A percentile compares a stretch with the other conserved stretches of the same genome.
Conservation (phyloP, 169 alveolate genomes). For the Plasmodium gonderi region DNA sequence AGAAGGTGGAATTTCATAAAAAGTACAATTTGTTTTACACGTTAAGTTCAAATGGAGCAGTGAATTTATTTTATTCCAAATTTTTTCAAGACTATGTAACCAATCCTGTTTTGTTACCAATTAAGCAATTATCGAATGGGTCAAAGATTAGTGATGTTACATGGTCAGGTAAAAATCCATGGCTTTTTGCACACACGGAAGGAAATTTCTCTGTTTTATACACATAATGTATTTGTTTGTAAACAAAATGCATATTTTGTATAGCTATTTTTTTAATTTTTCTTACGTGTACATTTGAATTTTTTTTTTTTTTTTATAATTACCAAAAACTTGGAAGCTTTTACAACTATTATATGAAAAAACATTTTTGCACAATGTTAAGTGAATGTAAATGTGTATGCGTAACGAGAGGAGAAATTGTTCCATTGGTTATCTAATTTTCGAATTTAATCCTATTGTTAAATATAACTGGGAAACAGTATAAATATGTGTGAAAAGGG, state of each 20-base stretch:
- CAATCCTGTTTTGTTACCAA: constrained; percentile 72
- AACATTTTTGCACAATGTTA: neutral
- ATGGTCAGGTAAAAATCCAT: constrained; percentile 71
- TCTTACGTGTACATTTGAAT: neutral
- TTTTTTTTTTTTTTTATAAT: neutral
- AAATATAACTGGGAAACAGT: neutral
- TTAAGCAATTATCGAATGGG: constrained; percentile 30
- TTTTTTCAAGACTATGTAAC: constrained; percentile 74
- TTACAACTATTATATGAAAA: neutral
- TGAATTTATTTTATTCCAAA: constrained; percentile 71
- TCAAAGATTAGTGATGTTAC: constrained; percentile 46
- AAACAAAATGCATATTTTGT: neutral
- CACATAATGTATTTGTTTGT: constrained; percentile 28
- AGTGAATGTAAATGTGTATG: neutral
- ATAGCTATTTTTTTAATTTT: neutral
- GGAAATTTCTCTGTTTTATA: constrained; percentile 39
- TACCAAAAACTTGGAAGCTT: neutral
- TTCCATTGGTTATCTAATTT: neutral
- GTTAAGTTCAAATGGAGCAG: constrained; percentile 61
- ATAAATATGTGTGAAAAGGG: neutral
- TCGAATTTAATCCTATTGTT: neutral
- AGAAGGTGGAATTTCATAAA: constrained; percentile 68
- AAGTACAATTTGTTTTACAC: constrained; percentile 58
- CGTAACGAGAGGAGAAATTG: neutral
- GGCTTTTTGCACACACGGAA: constrained; percentile 69